Evolutionary conservation across 2,329 filamentous ascomycete species (phyloP), one percentile per base, ranked within the genome.

Genomic region (Sphaerulina vaccinii): DNA sequence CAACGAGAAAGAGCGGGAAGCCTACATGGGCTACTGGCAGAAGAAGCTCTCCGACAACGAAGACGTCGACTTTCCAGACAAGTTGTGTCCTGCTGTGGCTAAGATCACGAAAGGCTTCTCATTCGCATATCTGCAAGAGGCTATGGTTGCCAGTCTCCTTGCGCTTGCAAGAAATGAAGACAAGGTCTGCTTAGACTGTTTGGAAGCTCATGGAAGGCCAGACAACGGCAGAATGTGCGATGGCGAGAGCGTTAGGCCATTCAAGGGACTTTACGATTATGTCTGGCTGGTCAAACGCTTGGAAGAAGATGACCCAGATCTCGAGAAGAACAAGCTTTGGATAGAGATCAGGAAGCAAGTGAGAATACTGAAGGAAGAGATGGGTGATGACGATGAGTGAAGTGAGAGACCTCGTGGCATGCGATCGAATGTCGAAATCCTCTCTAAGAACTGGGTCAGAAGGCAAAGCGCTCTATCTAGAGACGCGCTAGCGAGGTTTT

Each of bases 111-210:
- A 79, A 21, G 76, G 76, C n/a, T 87, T 87, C 67, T 84, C 80
- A 58, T 87, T 87, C 64, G 84, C 84, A 0, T 87, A 86, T 62
- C 78, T 87, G 67, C 83, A 87, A 63, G 84, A 87, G 65, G 83
- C 81, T 0, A 87, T 87, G 63, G 81, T 87, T 0, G 82, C 82
- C 1, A 77, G 80, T 2, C 64, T 87, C 48, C 70, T 87, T 21
- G 76, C 79, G 2, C 79, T 87, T 51, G 84, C 82, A 0, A 59
- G 66, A 32, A 68, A 71, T 4, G 68, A 70, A 37, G 72, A 77
- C 23, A 35, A 49, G 7, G 35, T 56, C n/a, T 67, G 64, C 44
- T 48, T 67, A 38, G 64, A 64, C 46, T 67, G 64, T 24, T 49
- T 65, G 40, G 58, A 63, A 38, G 16, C 42, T 16, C 62, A 66